Evolutionary conservation across 2,329 filamentous ascomycete genomes (phyloP).

Genomic region (Zarea fungicola): DNA sequence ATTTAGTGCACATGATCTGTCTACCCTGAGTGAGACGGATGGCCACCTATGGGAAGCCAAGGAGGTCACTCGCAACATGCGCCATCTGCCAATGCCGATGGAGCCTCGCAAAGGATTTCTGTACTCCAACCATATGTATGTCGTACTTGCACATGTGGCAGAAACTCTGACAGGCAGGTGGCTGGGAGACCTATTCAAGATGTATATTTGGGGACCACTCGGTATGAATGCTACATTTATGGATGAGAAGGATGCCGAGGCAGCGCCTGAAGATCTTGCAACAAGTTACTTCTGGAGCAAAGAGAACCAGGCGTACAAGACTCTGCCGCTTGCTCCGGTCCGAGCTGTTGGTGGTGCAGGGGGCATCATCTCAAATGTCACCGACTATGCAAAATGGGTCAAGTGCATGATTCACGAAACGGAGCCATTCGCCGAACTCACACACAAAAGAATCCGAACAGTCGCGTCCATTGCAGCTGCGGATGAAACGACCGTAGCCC

Average conservation of each 20-base stretch:
- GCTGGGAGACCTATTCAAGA: conserved; percentile 31
- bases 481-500: neutral
- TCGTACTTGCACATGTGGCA: conserved; percentile 33
- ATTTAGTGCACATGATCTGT: neutral
- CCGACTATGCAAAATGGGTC: conserved; percentile 48
- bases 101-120: conserved; percentile 36
- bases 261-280: conserved; percentile 24
- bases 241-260: conserved; percentile 14
- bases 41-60: neutral
- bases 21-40: neutral
- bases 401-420: conserved; percentile 35
- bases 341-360: conserved; percentile 33
- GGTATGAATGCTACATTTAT: conserved; percentile 35
- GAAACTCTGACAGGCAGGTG: conserved; percentile 27
- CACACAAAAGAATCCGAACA: conserved; percentile 19
- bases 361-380: conserved; percentile 32
- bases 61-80: conserved; percentile 31
- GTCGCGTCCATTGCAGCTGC: neutral
- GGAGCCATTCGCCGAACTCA: conserved; percentile 18
- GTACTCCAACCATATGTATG: conserved; percentile 44
- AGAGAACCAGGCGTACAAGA: conserved; percentile 16
- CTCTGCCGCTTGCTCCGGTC: conserved; percentile 1
- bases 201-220: conserved; percentile 33
- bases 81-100: conserved; percentile 34
- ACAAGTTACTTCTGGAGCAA: conserved; percentile 31